These are phyloP conservation scores for Candida verbasci DNA, from an alignment of 805 yeast species.

Conservation along the genomic window DNA sequence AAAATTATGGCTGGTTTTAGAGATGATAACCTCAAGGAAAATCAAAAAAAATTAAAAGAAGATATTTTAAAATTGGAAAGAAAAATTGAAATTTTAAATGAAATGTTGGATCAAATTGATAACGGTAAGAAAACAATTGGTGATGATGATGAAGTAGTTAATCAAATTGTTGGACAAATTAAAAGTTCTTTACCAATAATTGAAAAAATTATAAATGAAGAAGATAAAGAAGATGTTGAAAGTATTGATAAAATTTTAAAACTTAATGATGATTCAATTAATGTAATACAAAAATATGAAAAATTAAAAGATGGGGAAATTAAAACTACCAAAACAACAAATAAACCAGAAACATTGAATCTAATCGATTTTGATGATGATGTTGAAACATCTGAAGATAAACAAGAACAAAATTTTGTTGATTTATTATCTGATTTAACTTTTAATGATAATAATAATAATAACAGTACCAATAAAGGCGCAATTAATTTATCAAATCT, in stretches of 20 bases:
- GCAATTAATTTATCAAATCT: slow-evolving; percentile 28
- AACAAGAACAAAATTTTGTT: slow-evolving; percentile 41
- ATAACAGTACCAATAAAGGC: slow-evolving; percentile 24
- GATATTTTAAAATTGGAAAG: slow-evolving; percentile 81
- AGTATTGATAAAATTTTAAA: slow-evolving; percentile 61
- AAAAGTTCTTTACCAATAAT: slow-evolving; percentile 85
- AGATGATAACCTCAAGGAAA: slow-evolving; percentile 70
- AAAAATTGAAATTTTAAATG: slow-evolving; percentile 81
- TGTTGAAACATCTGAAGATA: slow-evolving; percentile 26
- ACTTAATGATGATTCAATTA: slow-evolving; percentile 73
- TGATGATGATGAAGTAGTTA: slow-evolving; percentile 59
- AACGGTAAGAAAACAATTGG: neutral
- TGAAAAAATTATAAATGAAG: slow-evolving; percentile 79
- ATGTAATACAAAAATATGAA: slow-evolving; percentile 61
- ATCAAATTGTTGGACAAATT: slow-evolving; percentile 72
- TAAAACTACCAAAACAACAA: slow-evolving; percentile 48
- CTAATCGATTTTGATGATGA: slow-evolving; percentile 43
- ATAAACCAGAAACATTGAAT: slow-evolving; percentile 27
- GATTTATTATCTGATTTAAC: slow-evolving; percentile 69
- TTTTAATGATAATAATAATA: slow-evolving; percentile 35
- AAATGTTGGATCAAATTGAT: slow-evolving; percentile 55
- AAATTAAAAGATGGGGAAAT: slow-evolving; percentile 62
- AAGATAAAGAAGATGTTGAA: slow-evolving; percentile 55
- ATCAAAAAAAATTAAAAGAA: slow-evolving; percentile 72
- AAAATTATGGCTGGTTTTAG: slow-evolving; percentile 97